Conservation (phyloP, 192 early-diverging fungal species). For the Linnemannia zychae region DNA sequence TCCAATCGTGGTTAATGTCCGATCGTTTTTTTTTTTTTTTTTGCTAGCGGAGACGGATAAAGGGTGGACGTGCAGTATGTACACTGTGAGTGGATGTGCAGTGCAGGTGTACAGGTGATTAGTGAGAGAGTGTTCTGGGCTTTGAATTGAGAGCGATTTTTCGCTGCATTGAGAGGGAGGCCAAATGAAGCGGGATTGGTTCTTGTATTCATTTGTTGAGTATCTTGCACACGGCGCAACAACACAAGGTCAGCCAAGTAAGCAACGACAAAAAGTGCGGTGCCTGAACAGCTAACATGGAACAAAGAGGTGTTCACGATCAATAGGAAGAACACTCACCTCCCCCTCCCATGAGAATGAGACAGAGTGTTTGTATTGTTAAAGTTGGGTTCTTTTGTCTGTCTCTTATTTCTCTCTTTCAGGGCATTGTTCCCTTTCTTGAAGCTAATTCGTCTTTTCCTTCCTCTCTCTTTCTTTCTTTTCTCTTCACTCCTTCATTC, state of each 20-base stretch:
- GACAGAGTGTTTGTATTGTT: too few relatives aligned
- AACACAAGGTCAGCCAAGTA: too few relatives aligned
- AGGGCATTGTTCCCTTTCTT: not conserved
- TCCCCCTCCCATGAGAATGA: too few relatives aligned
- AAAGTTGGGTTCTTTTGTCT: too few relatives aligned
- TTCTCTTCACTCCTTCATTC: not conserved
- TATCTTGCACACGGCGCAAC: not conserved
- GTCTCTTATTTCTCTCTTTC: too few relatives aligned
- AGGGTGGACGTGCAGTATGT: not conserved
- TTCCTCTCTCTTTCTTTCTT: not conserved
- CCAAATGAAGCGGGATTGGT: too few relatives aligned
- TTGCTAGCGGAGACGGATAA: not conserved
- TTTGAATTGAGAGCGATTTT: not conserved
- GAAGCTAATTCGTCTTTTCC: not conserved
- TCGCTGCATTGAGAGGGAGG: not conserved
- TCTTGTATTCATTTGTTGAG: not conserved
- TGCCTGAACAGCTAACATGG: not conserved
- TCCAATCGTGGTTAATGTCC: slow-evolving; percentile 3
- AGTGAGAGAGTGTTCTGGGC: not conserved
- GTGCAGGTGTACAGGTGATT: not conserved
- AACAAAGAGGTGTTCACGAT: too few relatives aligned
- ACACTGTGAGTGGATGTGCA: not conserved
- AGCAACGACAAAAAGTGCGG: not conserved
- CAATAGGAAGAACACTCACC: too few relatives aligned
- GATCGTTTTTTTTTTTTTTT: not conserved